Evolutionary conservation across 2,329 filamentous ascomycete genomes (phyloP).

Genomic region (Triangularia verruculosa): DNA sequence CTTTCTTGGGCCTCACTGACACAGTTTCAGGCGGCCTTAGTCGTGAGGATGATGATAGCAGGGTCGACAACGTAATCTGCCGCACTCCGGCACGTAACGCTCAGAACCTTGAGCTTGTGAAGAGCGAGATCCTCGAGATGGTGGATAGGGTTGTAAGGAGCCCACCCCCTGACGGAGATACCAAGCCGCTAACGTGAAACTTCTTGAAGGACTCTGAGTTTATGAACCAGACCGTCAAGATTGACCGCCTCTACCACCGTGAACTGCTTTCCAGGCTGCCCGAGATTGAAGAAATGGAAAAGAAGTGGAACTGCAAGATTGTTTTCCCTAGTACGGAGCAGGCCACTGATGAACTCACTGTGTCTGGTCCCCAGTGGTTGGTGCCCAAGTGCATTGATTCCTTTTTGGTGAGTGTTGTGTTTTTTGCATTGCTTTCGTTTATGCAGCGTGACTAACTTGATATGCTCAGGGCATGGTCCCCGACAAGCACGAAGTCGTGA

Average conservation of each 20-base stretch:
- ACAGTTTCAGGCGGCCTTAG: conserved; percentile 61
- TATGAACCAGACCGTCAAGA: conserved; percentile 87
- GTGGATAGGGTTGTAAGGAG: conserved; percentile 79
- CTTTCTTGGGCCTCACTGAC: conserved; percentile 28
- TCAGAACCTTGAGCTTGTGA: conserved; percentile 93
- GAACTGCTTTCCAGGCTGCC: conserved; percentile 84
- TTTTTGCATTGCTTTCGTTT: not conserved
- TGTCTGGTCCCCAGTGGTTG: conserved; percentile 96
- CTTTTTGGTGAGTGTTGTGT: conserved; percentile 62
- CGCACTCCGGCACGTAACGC: conserved; percentile 95
- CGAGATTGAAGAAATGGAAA: conserved; percentile 92
- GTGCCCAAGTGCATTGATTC: conserved; percentile 95
- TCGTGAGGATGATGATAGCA: conserved; percentile 96
- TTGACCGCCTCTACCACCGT: conserved; percentile 92
- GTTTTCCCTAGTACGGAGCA: conserved; percentile 96
- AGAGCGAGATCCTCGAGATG: conserved; percentile 99
- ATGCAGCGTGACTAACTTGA: conserved; percentile 10
- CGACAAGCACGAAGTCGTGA: conserved; percentile 86
- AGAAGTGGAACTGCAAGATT: conserved; percentile 99
- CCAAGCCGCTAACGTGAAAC: conserved; percentile 2
- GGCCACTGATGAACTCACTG: conserved; percentile 91
- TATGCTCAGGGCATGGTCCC: conserved; percentile 80
- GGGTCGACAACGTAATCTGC: conserved; percentile 98
- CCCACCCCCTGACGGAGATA: not conserved
- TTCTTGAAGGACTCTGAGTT: conserved; percentile 79